Evolutionary conservation across 345 rosid species (phyloP).

Genomic region (Salix dunnii): DNA sequence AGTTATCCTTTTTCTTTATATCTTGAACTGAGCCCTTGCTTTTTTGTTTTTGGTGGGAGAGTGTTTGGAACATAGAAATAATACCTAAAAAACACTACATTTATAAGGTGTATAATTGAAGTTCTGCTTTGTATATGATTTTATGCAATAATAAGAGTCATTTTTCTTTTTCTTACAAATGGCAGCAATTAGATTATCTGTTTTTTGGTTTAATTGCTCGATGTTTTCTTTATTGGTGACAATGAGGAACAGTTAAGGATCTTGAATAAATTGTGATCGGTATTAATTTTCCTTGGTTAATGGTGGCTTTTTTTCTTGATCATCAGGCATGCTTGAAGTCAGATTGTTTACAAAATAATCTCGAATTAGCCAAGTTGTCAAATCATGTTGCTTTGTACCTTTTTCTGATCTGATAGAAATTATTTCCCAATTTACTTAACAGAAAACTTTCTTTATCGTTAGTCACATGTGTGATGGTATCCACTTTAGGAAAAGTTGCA

Average conservation of each 20-base stretch:
- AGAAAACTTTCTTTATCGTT: neutral
- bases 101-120: neutral
- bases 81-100: neutral
- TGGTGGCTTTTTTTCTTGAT: neutral
- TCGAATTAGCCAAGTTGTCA: neutral
- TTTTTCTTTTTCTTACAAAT: neutral
- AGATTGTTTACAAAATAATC: neutral
- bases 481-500: neutral
- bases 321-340: too few species aligned
- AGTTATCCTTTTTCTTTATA: constrained; percentile 6
- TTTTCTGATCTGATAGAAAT: neutral
- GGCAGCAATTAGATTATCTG: neutral
- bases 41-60: neutral
- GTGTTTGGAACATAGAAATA: neutral
- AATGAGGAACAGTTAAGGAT: too few species aligned
- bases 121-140: neutral
- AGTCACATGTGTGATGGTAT: neutral
- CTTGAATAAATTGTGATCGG: neutral
- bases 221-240: neutral
- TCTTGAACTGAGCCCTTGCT: neutral
- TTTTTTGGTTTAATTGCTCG: neutral
- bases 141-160: neutral
- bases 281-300: neutral
- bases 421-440: neutral
- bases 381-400: neutral